These are phyloP conservation scores for Rhododendron kiyosumense DNA, from an alignment of 148 eudicot genomes.

Conservation along the genomic window DNA sequence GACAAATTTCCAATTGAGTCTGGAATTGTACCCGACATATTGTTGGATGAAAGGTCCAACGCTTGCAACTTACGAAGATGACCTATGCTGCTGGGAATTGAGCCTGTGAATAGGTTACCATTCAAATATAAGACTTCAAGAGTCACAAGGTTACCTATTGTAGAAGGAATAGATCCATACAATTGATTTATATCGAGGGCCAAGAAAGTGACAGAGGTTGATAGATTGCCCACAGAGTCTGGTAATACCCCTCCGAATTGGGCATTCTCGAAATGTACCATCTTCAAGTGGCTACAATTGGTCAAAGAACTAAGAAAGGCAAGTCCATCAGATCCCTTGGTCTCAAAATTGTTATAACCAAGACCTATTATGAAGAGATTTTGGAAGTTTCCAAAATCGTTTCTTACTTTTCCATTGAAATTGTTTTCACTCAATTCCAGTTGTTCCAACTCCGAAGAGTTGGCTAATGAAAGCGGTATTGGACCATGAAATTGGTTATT, in stretches of 20 bases:
- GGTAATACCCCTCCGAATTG: background rate
- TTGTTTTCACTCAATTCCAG: background rate
- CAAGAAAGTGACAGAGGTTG: background rate
- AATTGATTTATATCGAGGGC: background rate
- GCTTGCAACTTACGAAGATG: background rate
- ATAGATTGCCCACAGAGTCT: constrained; percentile 5
- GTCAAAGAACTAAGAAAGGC: background rate
- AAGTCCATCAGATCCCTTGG: background rate
- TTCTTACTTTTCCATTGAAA: constrained; percentile 4
- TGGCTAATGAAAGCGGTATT: background rate
- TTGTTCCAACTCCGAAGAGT: background rate
- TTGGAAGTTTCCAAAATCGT: background rate
- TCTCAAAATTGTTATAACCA: background rate
- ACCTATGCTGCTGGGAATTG: background rate
- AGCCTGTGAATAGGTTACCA: background rate
- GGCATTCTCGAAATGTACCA: background rate
- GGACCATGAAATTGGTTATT: background rate
- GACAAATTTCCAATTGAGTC: background rate
- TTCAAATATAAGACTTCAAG: background rate
- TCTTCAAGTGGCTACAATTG: constrained; percentile 4
- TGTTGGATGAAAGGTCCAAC: too few species aligned
- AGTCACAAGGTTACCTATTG: background rate
- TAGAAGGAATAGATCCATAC: constrained; percentile 7
- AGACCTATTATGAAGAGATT: background rate
- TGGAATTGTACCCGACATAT: too few species aligned